Conservation (phyloP, 768 basidiomycete species). For the Galerina sulciceps region DNA sequence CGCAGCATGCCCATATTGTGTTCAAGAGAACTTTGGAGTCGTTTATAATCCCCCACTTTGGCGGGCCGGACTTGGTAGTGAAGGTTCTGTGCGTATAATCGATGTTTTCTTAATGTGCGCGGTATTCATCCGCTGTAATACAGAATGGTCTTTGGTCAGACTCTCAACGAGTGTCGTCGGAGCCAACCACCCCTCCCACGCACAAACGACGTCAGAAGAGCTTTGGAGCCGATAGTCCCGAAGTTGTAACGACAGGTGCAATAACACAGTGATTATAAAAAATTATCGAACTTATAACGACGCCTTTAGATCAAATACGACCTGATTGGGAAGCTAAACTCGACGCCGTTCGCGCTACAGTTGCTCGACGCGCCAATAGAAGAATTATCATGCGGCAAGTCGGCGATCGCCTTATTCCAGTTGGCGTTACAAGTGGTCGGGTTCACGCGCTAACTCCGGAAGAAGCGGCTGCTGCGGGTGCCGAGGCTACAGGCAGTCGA, state of each 20-base stretch:
- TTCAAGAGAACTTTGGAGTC: constrained; percentile 96
- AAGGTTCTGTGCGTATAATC: constrained; percentile 59
- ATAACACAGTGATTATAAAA: constrained; percentile 5
- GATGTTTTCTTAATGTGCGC: constrained; percentile 1
- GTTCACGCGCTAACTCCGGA: constrained; percentile 70
- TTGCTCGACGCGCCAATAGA: constrained; percentile 92
- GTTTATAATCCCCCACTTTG: constrained; percentile 84
- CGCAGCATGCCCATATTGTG: constrained; percentile 96
- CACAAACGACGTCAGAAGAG: constrained; percentile 87
- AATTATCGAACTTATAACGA: constrained; percentile 1
- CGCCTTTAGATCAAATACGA: constrained; percentile 82
- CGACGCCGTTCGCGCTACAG: constrained; percentile 92
- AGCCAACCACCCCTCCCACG: constrained; percentile 45
- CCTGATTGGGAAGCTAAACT: constrained; percentile 99
- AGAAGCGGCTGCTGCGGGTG: constrained; percentile 53
- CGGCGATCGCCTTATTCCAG: constrained; percentile 95
- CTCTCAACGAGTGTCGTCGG: constrained; percentile 48
- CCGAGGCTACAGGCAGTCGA: constrained; percentile 51
- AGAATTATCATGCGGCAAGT: constrained; percentile 99
- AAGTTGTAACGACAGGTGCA: constrained; percentile 90
- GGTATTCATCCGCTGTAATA: constrained; percentile 4
- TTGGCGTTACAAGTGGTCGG: constrained; percentile 92
- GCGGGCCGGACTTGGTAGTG: constrained; percentile 80
- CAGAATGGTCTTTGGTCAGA: constrained; percentile 52
- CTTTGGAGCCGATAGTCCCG: constrained; percentile 81